These are phyloP conservation scores for Ophiocordyceps sinensis DNA, from an alignment of 2,329 filamentous ascomycete genomes.

Conservation along the genomic window DNA sequence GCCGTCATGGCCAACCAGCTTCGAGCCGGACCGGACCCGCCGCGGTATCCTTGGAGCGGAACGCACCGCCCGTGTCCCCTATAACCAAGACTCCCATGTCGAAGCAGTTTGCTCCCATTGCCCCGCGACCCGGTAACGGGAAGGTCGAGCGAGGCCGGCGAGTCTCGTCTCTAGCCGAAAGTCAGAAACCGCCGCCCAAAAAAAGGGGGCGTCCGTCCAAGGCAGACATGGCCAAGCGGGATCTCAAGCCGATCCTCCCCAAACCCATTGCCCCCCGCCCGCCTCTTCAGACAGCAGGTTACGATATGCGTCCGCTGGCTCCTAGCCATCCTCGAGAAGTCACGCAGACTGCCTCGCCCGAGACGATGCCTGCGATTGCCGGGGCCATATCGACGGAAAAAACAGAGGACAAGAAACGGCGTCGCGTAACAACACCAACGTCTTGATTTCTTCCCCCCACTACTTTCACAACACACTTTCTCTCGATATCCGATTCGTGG, in stretches of 20 bases:
- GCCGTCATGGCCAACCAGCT: conserved; percentile 17
- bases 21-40: not conserved
- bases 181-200: conserved; percentile 11
- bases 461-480: too few species aligned
- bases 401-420: conserved; percentile 2
- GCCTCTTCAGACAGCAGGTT: conserved; percentile 2
- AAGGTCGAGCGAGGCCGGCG: not conserved
- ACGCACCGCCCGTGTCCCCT: not conserved
- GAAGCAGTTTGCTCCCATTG: conserved; percentile 5
- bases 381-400: not conserved
- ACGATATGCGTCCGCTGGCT: conserved; percentile 5
- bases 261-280: conserved; percentile 18
- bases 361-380: not conserved
- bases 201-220: conserved; percentile 32
- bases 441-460: not conserved
- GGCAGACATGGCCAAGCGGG: conserved; percentile 23
- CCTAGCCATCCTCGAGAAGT: not conserved
- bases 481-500: too few species aligned
- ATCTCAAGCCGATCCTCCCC: conserved; percentile 17
- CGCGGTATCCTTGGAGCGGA: not conserved
- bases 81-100: not conserved
- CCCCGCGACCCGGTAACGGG: conserved; percentile 10
- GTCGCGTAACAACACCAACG: not conserved
- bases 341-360: not conserved
- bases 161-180: not conserved